Percentiles rank a stretch among this genome's conserved stretches.
These are phyloP conservation scores for Aspergillus cavernicola DNA, from an alignment of 495 filamentous ascomycete species.

Conservation along the genomic window DNA sequence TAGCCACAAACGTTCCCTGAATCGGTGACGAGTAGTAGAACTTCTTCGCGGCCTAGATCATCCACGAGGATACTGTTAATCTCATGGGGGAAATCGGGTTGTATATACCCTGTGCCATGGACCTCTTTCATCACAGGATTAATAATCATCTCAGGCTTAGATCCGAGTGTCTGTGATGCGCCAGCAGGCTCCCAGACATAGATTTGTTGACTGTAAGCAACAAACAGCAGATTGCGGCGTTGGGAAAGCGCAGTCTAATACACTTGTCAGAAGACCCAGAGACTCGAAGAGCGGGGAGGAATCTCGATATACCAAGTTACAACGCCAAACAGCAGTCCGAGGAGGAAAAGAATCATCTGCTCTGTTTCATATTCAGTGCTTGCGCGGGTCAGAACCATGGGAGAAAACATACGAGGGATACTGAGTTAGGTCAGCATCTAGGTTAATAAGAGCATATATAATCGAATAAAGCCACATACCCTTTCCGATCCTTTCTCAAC, in stretches of 20 bases:
- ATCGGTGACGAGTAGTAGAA: slow-evolving; percentile 72
- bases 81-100: slow-evolving; percentile 56
- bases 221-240: slow-evolving; percentile 66
- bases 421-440: slow-evolving; percentile 12
- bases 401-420: slow-evolving; percentile 20
- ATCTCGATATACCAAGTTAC: slow-evolving; percentile 45
- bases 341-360: slow-evolving; percentile 29
- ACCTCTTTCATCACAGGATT: slow-evolving; percentile 52
- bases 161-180: slow-evolving; percentile 59
- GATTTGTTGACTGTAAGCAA: slow-evolving; percentile 67
- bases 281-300: not conserved
- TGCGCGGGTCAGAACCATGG: not conserved
- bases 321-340: slow-evolving; percentile 40
- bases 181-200: slow-evolving; percentile 70
- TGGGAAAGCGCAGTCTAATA: slow-evolving; percentile 53
- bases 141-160: slow-evolving; percentile 61
- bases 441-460: not conserved
- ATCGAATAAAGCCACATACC: slow-evolving; percentile 22
- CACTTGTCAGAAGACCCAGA: slow-evolving; percentile 2
- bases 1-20: slow-evolving; percentile 88
- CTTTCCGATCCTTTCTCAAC: slow-evolving; percentile 32
- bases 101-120: slow-evolving; percentile 51
- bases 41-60: slow-evolving; percentile 75
- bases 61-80: slow-evolving; percentile 79
- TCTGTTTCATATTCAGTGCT: slow-evolving; percentile 19